A percentile compares a stretch with the other conserved stretches of the same genome.
phyloP scores from a whole-genome alignment of 2,329 filamentous ascomycete species.

The Phaeosphaeriaceae sp. region DNA sequence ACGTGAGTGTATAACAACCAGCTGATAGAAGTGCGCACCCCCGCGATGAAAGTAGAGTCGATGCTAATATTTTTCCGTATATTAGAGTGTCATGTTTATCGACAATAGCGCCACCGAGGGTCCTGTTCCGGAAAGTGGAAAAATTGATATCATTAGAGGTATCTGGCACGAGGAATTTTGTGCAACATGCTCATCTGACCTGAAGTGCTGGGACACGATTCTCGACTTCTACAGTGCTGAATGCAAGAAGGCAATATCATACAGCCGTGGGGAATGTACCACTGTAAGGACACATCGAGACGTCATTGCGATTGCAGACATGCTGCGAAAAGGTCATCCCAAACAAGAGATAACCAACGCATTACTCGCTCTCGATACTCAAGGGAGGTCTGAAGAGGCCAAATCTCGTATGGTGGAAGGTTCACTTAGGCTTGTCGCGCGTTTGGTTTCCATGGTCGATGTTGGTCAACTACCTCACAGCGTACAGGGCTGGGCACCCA shows the following conservation, averaged over 20 bases:
- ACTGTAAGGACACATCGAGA: constrained; percentile 6
- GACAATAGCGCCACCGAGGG: background rate
- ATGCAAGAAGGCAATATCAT: background rate
- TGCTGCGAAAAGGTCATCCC: background rate
- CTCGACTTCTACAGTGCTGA: constrained; percentile 5
- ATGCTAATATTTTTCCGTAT: too few species aligned
- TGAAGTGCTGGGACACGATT: constrained; percentile 3
- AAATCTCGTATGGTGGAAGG: constrained; percentile 4
- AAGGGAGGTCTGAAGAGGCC: background rate
- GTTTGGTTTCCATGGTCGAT: constrained; percentile 8
- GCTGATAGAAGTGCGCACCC: too few species aligned
- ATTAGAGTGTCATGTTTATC: background rate
- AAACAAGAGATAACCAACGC: constrained; percentile 1
- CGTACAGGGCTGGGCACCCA: background rate
- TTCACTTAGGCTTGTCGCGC: constrained; percentile 1
- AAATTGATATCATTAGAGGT: background rate
- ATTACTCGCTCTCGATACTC: background rate
- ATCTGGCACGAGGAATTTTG: background rate
- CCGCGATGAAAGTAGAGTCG: too few species aligned
- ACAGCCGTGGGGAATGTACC: background rate
- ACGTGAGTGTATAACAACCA: background rate
- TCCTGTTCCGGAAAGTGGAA: background rate
- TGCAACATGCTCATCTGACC: background rate
- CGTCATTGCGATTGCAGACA: background rate
- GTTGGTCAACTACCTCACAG: background rate